Evolutionary conservation across 2,329 filamentous ascomycete genomes (phyloP).

Genomic region (Cadophora malorum): DNA sequence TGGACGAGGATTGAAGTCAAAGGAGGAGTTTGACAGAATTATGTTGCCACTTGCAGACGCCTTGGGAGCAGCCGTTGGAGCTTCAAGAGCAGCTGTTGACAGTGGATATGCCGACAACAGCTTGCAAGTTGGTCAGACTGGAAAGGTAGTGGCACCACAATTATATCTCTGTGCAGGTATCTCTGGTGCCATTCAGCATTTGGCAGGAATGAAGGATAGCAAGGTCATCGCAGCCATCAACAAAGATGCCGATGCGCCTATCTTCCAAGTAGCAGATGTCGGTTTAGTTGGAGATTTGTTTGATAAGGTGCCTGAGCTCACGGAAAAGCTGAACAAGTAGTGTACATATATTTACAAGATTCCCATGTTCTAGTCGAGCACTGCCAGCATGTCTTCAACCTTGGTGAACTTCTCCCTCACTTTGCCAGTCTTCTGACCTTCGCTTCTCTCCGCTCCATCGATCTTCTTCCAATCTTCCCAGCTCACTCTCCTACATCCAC

Average conservation of each 20-base stretch:
- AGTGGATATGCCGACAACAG: slow-evolving; percentile 98
- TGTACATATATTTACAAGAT: slow-evolving; percentile 37
- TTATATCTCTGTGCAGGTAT: slow-evolving; percentile 96
- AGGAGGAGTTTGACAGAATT: slow-evolving; percentile 93
- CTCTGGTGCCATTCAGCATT: slow-evolving; percentile 95
- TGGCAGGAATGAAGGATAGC: slow-evolving; percentile 99
- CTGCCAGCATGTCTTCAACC: slow-evolving; percentile 62
- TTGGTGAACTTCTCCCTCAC: slow-evolving; percentile 74
- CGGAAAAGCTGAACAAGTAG: slow-evolving; percentile 77
- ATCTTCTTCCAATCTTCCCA: slow-evolving; percentile 91
- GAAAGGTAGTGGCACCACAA: slow-evolving; percentile 97
- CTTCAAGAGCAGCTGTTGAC: slow-evolving; percentile 93
- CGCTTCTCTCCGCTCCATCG: slow-evolving; percentile 75
- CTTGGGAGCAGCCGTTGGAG: slow-evolving; percentile 93
- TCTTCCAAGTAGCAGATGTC: slow-evolving; percentile 97
- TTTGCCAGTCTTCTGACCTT: slow-evolving; percentile 73
- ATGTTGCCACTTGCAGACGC: slow-evolving; percentile 93
- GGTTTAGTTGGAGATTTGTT: slow-evolving; percentile 95
- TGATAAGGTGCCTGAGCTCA: slow-evolving; percentile 93
- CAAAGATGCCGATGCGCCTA: slow-evolving; percentile 95
- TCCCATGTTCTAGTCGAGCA: slow-evolving; percentile 49
- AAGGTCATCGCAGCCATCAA: slow-evolving; percentile 99
- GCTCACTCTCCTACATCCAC: slow-evolving; percentile 67
- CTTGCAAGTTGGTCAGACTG: slow-evolving; percentile 96
- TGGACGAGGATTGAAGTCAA: slow-evolving; percentile 93